Evolutionary conservation across 257 asterid species (phyloP).

Genomic region (Ligustrum vulgare): DNA sequence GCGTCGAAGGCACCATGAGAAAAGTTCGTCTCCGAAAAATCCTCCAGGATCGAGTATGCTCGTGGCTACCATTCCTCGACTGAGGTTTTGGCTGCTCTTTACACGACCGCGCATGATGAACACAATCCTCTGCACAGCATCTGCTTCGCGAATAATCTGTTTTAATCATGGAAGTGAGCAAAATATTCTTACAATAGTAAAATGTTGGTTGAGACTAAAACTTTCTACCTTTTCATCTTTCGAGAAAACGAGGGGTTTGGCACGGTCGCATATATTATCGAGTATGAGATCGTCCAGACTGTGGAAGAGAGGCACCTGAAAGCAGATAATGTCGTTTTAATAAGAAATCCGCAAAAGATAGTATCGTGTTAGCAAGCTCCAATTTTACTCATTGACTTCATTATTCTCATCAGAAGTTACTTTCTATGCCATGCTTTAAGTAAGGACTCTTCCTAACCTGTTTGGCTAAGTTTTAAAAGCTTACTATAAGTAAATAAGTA

Average conservation of each 20-base stretch:
- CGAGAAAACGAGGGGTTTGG: constrained; percentile 78
- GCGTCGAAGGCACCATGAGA: constrained; percentile 93
- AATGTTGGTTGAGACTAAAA: background rate
- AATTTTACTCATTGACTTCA: background rate
- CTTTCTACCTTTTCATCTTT: constrained; percentile 75
- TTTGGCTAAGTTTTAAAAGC: background rate
- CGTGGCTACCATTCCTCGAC: constrained; percentile 71
- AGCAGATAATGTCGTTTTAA: background rate
- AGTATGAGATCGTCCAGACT: constrained; percentile 86
- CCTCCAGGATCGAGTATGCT: constrained; percentile 73
- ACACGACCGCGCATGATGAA: constrained; percentile 79
- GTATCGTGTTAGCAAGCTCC: background rate
- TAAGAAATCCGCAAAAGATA: background rate
- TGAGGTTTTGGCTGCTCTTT: constrained; percentile 68
- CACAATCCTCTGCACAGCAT: constrained; percentile 72
- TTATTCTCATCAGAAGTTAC: background rate
- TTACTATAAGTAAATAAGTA: background rate
- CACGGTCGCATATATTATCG: constrained; percentile 95
- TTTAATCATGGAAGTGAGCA: background rate
- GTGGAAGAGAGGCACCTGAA: constrained; percentile 81
- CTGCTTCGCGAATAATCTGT: constrained; percentile 92
- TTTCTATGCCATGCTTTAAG: background rate
- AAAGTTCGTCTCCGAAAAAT: constrained; percentile 85
- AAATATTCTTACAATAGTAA: background rate
- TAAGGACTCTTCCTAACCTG: background rate